Evolutionary conservation across 768 basidiomycete species (phyloP), one percentile per base, ranked within the genome.

Genomic region (Neoboletus brunneissimus): DNA sequence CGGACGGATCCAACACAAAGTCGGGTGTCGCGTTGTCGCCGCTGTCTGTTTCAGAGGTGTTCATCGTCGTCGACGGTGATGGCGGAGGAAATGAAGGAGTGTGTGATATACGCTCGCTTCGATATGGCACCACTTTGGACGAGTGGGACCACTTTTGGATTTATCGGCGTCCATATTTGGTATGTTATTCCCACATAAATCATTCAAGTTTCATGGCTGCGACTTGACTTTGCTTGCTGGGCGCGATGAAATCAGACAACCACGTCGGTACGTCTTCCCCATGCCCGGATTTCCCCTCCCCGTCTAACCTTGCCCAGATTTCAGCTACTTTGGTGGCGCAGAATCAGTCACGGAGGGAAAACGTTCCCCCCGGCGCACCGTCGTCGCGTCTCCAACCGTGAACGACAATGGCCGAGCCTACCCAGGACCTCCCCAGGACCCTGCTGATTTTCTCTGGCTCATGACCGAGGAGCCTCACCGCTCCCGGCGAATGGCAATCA

Each of bases 391-490:
- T n/a, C 76, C 77, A 4, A 73, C 70, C 3, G 60, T 50, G 5
- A 60, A 78, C 43, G 75, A 77, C 56, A 65, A 80, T 57, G 79
- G 75, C 10, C 68, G 67, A 40, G 70, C 73, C 4, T 71, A 81
- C 64, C 71, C 76, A 20, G 78, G 73, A 6, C 83, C 84, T 3
- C 87, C 88, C 0, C 85, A 86, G 68, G 86, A 94, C 64, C 88
- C 91, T 1, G 72, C 78, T 0, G 96, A 98, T 63, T 98, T 97
- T 66, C 78, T 98, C 31, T 99, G 97, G 97, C 67, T 95, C 44
- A 91, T 98, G 87, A 97, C 93, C 0, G 97, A 99, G 73, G 97
- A 99, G 67, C 97, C 97, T 3, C 97, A 99, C 73, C 83, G 96
- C 48, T 85, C 86, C 16, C 77, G 97, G 53, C 77, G 97, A 55